phyloP scores from a whole-genome alignment of 1,139 yeast genomes.

The Suhomyces terraborum region DNA sequence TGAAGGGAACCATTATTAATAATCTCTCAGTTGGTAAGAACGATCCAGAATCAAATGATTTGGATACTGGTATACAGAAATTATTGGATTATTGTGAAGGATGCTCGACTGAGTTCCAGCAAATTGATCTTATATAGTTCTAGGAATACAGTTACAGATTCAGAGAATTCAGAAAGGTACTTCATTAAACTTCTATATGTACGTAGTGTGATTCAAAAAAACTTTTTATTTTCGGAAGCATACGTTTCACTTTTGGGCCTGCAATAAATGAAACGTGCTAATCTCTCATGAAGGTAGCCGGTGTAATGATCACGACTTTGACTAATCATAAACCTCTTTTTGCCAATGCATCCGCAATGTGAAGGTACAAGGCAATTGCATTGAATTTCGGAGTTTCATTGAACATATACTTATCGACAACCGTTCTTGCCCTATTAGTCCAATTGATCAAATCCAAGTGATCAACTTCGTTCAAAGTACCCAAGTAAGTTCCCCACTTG shows the following conservation, averaged over 20 bases:
- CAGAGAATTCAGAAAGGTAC: too few relatives aligned
- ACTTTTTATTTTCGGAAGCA: too few relatives aligned
- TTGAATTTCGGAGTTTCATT: conserved; percentile 52
- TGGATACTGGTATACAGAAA: conserved; percentile 26
- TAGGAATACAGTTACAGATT: background rate
- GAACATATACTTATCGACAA: conserved; percentile 37
- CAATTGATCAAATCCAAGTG: conserved; percentile 85
- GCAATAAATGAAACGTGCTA: too few relatives aligned
- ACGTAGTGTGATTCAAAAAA: too few relatives aligned
- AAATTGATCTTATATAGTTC: conserved; percentile 7
- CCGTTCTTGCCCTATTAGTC: conserved; percentile 57
- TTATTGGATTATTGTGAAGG: conserved; percentile 32
- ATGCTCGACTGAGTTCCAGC: conserved; percentile 24
- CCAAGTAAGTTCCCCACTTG: conserved; percentile 81
- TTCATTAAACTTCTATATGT: too few relatives aligned
- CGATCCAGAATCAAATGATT: conserved; percentile 9
- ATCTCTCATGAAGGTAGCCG: too few relatives aligned
- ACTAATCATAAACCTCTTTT: conserved; percentile 54
- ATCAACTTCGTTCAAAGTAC: conserved; percentile 76
- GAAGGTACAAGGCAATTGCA: conserved; percentile 73
- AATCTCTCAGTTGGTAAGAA: conserved; percentile 15
- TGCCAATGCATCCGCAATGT: conserved; percentile 70
- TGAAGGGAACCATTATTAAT: conserved; percentile 29
- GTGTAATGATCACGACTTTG: background rate
- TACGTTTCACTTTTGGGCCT: too few relatives aligned